Conservation (phyloP, 164 flowering plant genomes). For the Hamamelis virginiana region DNA sequence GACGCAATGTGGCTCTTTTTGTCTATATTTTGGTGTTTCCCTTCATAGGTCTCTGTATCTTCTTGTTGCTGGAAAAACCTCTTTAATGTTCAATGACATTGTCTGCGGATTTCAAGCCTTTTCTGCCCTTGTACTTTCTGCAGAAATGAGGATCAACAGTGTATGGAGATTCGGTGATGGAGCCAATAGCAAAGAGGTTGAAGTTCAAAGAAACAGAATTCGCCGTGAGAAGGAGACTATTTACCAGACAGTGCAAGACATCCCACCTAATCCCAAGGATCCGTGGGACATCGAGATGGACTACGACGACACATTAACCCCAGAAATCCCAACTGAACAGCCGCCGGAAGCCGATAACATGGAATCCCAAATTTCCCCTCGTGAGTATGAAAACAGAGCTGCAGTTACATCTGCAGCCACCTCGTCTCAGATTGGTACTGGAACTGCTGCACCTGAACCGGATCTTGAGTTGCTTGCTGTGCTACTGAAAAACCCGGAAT, state of each 20-base stretch:
- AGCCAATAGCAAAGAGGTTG: constrained; percentile 85
- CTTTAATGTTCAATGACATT: constrained; percentile 1
- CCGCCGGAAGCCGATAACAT: constrained; percentile 52
- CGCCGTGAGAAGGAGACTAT: constrained; percentile 70
- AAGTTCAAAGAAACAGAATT: constrained; percentile 66
- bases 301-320: constrained; percentile 85
- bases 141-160: constrained; percentile 57
- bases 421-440: constrained; percentile 18
- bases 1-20: neutral
- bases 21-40: neutral
- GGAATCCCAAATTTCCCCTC: constrained; percentile 23
- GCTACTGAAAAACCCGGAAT: constrained; percentile 80
- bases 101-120: constrained; percentile 21
- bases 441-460: constrained; percentile 43
- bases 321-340: constrained; percentile 75
- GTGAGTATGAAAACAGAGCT: constrained; percentile 11
- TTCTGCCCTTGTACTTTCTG: constrained; percentile 33
- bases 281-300: constrained; percentile 99
- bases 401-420: constrained; percentile 17
- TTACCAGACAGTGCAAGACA: constrained; percentile 47
- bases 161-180: constrained; percentile 70
- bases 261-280: constrained; percentile 77
- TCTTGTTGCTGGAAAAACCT: neutral
- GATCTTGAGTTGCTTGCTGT: constrained; percentile 90
- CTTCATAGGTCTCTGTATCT: neutral